Evolutionary conservation across 805 yeast genomes (phyloP).

Genomic region (Myxozyma sirexii): DNA sequence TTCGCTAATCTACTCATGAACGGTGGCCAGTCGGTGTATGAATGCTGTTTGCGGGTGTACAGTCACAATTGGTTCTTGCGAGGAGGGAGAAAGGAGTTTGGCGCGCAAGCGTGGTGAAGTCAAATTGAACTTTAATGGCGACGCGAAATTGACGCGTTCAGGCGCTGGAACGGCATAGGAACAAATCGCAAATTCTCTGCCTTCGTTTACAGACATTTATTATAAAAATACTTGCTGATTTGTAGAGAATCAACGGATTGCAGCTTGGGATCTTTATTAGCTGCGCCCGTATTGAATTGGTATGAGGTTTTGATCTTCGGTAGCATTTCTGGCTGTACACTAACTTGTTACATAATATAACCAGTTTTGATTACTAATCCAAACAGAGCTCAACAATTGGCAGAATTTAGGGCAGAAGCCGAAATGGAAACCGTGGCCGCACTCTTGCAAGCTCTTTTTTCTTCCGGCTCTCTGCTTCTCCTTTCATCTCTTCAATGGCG

Average conservation of each 20-base stretch:
- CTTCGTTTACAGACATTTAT: too few species aligned
- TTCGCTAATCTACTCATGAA: slow-evolving; percentile 10
- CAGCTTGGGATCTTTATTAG: too few species aligned
- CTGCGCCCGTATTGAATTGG: too few species aligned
- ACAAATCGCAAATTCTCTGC: too few species aligned
- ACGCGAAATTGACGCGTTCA: not conserved
- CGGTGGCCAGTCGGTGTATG: too few species aligned
- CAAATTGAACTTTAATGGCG: not conserved
- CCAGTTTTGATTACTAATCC: not conserved
- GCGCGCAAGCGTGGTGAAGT: not conserved
- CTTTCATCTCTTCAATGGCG: slow-evolving; percentile 14
- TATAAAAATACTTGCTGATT: too few species aligned
- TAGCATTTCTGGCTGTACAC: too few species aligned
- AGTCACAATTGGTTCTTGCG: not conserved
- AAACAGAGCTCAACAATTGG: not conserved
- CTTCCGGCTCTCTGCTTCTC: not conserved
- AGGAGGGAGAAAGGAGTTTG: not conserved
- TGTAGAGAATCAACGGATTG: too few species aligned
- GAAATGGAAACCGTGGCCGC: not conserved
- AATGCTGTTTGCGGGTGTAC: too few species aligned
- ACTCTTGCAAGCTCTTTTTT: not conserved
- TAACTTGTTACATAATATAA: not conserved
- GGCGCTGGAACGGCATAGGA: too few species aligned
- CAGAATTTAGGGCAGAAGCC: too few species aligned
- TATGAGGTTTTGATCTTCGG: too few species aligned